Conservation (phyloP, 176 grass and related monocot species). For the Oryza rufipogon region DNA sequence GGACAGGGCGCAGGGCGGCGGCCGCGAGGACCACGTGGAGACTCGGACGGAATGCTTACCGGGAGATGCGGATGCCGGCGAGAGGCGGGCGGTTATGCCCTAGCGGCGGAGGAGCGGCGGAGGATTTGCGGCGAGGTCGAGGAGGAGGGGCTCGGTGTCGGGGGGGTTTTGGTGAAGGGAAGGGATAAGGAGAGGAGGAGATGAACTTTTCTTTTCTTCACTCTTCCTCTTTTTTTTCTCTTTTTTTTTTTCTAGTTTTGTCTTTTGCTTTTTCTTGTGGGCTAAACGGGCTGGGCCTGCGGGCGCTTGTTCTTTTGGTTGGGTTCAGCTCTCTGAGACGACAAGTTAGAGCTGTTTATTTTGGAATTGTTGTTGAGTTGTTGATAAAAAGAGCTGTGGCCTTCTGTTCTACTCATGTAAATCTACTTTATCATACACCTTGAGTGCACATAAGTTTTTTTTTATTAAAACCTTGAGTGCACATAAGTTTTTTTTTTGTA, state of each 20-base stretch:
- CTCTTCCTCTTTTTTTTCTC: background rate
- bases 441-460: background rate
- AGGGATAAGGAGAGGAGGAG: slow-evolving; percentile 44
- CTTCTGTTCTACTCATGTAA: background rate
- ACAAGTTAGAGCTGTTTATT: background rate
- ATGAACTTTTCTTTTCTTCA: background rate
- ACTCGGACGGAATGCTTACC: slow-evolving; percentile 29
- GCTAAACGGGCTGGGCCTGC: background rate
- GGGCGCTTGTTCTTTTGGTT: background rate
- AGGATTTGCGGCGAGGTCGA: background rate
- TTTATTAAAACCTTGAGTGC: background rate
- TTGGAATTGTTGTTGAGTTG: background rate
- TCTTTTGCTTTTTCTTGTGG: background rate
- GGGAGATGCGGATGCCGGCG: slow-evolving; percentile 22
- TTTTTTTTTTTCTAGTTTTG: background rate
- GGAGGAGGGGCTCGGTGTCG: slow-evolving; percentile 10
- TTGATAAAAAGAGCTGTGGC: too few relatives aligned
- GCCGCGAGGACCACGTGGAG: background rate
- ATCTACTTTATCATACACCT: background rate
- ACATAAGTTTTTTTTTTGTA: background rate
- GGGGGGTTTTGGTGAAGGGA: slow-evolving; percentile 37
- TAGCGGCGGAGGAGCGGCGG: slow-evolving; percentile 34
- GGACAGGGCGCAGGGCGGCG: background rate
- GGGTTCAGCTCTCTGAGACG: background rate
- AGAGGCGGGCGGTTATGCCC: slow-evolving; percentile 7